These are phyloP conservation scores for Penicillium sp. DNA, from an alignment of 2,329 filamentous ascomycete genomes.

Conservation along the genomic window DNA sequence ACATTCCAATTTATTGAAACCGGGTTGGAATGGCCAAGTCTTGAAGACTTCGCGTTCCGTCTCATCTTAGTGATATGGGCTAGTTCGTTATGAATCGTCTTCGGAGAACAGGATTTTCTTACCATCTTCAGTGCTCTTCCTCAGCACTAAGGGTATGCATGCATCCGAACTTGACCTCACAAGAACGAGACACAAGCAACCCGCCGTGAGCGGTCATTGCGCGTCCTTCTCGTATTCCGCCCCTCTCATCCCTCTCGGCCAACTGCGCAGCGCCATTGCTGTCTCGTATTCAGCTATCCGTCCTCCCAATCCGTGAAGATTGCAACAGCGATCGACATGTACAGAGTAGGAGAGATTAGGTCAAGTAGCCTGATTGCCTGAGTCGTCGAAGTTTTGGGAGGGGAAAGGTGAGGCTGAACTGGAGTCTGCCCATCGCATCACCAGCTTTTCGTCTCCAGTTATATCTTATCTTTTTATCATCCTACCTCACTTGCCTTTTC, in stretches of 20 bases:
- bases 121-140: neutral
- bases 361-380: neutral
- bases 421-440: neutral
- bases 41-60: neutral
- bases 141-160: neutral
- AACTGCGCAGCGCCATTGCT: neutral
- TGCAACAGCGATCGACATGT: neutral
- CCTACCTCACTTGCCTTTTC: neutral
- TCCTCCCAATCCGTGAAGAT: neutral
- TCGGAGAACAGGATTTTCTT: neutral
- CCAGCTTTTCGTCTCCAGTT: neutral
- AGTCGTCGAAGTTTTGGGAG: neutral
- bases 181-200: too few species aligned
- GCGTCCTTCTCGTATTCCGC: neutral
- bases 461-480: neutral
- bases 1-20: neutral
- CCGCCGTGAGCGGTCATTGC: neutral
- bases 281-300: too few species aligned
- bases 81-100: neutral
- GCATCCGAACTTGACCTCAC: too few species aligned
- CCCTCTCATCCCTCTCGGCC: neutral
- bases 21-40: neutral
- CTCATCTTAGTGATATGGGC: neutral
- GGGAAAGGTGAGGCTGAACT: neutral
- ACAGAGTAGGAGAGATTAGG: neutral